Base-by-base conservation (phyloP, 345 rosid genomes). In the Populus deltoides region DNA sequence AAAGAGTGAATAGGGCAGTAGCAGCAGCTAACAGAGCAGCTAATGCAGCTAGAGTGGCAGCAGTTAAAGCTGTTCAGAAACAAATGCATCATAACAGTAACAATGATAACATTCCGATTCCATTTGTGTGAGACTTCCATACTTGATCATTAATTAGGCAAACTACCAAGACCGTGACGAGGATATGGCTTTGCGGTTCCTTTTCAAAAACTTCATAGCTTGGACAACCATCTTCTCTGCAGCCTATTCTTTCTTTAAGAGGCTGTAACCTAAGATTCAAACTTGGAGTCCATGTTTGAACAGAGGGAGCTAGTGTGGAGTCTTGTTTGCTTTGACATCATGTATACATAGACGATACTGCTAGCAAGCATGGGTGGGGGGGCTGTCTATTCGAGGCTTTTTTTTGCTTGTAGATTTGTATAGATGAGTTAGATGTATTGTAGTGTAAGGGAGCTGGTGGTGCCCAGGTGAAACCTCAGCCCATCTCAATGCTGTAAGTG, bases 11-110 rank as follows among this genome's bases (percentile, higher is more conserved):
- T 81, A 90, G 84, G 76, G 97, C 95, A 24, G 97, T 90, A 12
- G 83, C 93, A 66, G 95, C 97, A 12, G 98, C 97, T 76, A 94
- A 93, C 81, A 89, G 90, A 63, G 91, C 97, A 70, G 98, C 98
- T 65, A 92, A 93, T 86, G 91, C 97, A 80, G 97, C 94, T 76
- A 88, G 97, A 85, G 91, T 93, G 66, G 93, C 89, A 67, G 93
- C 97, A 36, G 91, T 91, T 77, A 90, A 88, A 89, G 97, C 98
- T 39, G 94, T 85, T 31, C 97, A 91, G 83, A 92, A 91, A 81
- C 91, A 92, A 81, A 88, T 90, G 82, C 89, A 85, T 77, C 91
- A 78, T 67, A 83, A 78, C 61, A 82, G 55, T 41, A 82, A 81
- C 82, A 65, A 66, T 61, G 97, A 89, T 63, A 81, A 77, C 81